A percentile compares a stretch with the other conserved stretches of the same genome.
phyloP scores from a whole-genome alignment of 2,329 filamentous ascomycete genomes.

The Xylaria sp. region DNA sequence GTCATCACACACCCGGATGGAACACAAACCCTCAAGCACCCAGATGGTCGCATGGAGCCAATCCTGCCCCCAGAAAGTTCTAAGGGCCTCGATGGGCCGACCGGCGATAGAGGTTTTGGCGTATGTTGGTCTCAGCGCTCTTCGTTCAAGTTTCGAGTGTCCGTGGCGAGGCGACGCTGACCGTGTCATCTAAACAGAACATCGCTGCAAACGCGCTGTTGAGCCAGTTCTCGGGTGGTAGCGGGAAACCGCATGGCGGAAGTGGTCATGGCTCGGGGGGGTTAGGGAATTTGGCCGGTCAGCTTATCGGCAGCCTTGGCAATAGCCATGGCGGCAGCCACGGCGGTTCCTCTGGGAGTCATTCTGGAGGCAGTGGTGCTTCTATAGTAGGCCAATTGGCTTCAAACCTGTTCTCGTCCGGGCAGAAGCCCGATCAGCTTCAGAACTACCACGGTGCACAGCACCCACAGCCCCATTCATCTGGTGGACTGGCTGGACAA shows the following conservation, averaged over 20 bases:
- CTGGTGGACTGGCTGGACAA: slow-evolving; percentile 63
- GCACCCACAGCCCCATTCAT: slow-evolving; percentile 51
- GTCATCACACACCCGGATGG: slow-evolving; percentile 73
- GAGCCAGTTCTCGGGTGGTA: slow-evolving; percentile 58
- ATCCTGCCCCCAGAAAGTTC: slow-evolving; percentile 62
- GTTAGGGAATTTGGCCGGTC: slow-evolving; percentile 60
- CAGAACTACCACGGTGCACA: slow-evolving; percentile 48
- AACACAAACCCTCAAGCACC: slow-evolving; percentile 68
- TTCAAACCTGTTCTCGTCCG: slow-evolving; percentile 64
- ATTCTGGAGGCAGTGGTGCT: slow-evolving; percentile 43
- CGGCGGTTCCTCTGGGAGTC: slow-evolving; percentile 44
- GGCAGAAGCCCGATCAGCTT: slow-evolving; percentile 58
- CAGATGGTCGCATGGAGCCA: slow-evolving; percentile 71
- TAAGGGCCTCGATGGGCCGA: slow-evolving; percentile 61
- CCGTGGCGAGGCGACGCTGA: slow-evolving; percentile 44
- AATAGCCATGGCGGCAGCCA: slow-evolving; percentile 44
- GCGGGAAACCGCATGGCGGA: slow-evolving; percentile 54
- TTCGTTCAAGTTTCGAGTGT: slow-evolving; percentile 22
- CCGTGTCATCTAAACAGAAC: slow-evolving; percentile 54
- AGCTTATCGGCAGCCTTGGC: slow-evolving; percentile 53
- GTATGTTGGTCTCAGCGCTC: slow-evolving; percentile 59
- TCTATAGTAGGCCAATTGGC: slow-evolving; percentile 66
- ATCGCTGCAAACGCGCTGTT: slow-evolving; percentile 70
- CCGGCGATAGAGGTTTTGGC: slow-evolving; percentile 71
- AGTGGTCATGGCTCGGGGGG: slow-evolving; percentile 52